A percentile compares a stretch with the other conserved stretches of the same genome.
These are phyloP conservation scores for Lactarius trivialis DNA, from an alignment of 768 basidiomycete species.

Conservation along the genomic window DNA sequence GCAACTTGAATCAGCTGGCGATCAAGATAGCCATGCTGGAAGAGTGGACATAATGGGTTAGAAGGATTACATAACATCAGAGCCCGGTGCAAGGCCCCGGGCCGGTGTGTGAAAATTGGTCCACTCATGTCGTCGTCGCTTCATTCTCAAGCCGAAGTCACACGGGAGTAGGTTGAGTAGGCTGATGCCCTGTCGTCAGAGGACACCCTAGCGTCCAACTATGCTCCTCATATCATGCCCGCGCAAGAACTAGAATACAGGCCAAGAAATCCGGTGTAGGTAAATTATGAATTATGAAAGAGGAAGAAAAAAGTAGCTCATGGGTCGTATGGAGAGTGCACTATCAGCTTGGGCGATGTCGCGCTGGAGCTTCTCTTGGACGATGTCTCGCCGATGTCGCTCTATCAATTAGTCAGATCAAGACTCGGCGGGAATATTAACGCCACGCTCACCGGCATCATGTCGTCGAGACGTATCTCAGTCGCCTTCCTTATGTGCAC, in stretches of 20 bases:
- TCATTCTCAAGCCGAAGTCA: not conserved
- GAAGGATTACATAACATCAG: too few relatives aligned
- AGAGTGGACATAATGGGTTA: too few relatives aligned
- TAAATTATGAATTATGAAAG: not conserved
- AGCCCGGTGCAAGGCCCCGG: too few relatives aligned
- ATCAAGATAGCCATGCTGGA: not conserved
- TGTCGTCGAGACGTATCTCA: not conserved
- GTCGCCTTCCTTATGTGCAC: constrained; percentile 7
- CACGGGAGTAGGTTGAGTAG: not conserved
- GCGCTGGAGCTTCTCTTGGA: not conserved
- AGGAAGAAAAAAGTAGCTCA: not conserved
- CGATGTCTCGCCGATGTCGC: not conserved
- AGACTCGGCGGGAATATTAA: not conserved
- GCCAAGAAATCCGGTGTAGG: not conserved
- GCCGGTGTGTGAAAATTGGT: not conserved
- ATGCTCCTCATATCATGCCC: not conserved
- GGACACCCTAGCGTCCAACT: not conserved
- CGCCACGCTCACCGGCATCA: not conserved
- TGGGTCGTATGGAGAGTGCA: not conserved
- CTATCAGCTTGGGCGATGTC: not conserved
- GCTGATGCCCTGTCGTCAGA: not conserved
- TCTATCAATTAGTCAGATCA: not conserved
- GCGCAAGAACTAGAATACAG: not conserved
- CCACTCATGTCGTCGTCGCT: not conserved
- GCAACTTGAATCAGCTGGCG: not conserved